Base-by-base conservation (phyloP, 2,329 filamentous ascomycete species). In the Myriosclerotinia curreyana region DNA sequence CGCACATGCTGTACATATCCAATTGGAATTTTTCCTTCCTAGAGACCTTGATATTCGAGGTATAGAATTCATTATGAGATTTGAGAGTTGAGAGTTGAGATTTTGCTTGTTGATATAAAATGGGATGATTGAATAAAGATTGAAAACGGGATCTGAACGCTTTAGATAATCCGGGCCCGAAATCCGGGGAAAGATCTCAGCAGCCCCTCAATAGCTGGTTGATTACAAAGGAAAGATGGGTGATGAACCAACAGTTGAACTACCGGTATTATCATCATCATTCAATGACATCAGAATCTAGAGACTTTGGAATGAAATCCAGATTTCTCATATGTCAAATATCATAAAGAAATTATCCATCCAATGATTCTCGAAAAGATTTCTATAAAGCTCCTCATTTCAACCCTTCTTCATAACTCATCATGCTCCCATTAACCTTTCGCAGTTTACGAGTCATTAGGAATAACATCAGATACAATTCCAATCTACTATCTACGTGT, bases 1-100 rank as follows among this genome's bases (percentile, higher is more conserved):
- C 38, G 71, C 65, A 66, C 72, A 75, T 11, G 69, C 69, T 8
- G 71, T 71, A 63, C 72, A 74, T 52, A 72, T 66, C 73, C 72
- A 73, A 63, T 68, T 67, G 65, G 66, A 65, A 67, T 70, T 68
- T 66, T 69, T 71, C 60, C 64, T 66, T 49, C 53, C 65, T 40
- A 71, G 34, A 49, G 70, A 60, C 22, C 66, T 66, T 31, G 69
- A 59, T 49, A 70, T 38, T 34, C 70, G 68, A n/a, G 28, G 52
- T 63, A 70, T 66, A 49, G n/a, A 68, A 60, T 62, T 63, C 65
- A 66, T 66, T 11, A 25, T 66, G 28, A 15, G 53, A 22, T 40
- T 64, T 40, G 36, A 14, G 42, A 25, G 34, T 62, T 42, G 38
- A 31, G 34, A 25, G 15, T 50, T n/a, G n/a, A n/a, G n/a, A n/a